Conservation (phyloP, 257 asterid genomes). For the Mitragyna speciosa region DNA sequence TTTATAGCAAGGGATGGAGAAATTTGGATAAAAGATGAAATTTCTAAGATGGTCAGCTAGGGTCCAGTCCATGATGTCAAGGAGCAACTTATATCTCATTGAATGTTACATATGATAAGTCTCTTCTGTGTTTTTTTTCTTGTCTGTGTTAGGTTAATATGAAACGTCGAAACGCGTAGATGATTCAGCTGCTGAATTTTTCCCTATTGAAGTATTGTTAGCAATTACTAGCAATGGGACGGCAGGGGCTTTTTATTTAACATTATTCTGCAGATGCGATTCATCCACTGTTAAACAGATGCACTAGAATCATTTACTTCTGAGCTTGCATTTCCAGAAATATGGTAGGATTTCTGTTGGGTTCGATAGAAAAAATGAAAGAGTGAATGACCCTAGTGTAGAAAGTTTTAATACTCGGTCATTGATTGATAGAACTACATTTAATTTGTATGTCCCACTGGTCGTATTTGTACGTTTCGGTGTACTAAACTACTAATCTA, state of each 20-base stretch:
- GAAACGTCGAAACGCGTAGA: conserved; percentile 26
- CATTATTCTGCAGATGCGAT: background rate
- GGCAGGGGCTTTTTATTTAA: background rate
- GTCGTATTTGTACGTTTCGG: background rate
- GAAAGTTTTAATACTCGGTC: background rate
- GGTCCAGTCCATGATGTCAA: conserved; percentile 19
- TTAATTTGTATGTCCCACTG: background rate
- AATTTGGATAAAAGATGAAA: conserved; percentile 29
- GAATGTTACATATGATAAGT: conserved; percentile 22
- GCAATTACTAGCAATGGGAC: background rate
- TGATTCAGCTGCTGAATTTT: background rate
- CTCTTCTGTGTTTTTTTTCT: conserved; percentile 24
- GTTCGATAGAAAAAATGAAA: too few species aligned
- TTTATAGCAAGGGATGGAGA: conserved; percentile 14
- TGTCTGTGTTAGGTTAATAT: conserved; percentile 6
- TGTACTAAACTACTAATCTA: background rate
- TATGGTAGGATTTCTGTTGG: background rate
- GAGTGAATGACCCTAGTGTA: background rate
- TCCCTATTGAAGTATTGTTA: background rate
- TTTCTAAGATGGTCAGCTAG: conserved; percentile 36
- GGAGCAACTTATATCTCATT: conserved; percentile 15
- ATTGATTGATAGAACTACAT: background rate
- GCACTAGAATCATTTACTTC: background rate
- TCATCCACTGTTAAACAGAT: background rate
- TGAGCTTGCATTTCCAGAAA: background rate